Evolutionary conservation across 139 green algal genomes (phyloP).

Genomic region (Tetradesmus obliquus): DNA sequence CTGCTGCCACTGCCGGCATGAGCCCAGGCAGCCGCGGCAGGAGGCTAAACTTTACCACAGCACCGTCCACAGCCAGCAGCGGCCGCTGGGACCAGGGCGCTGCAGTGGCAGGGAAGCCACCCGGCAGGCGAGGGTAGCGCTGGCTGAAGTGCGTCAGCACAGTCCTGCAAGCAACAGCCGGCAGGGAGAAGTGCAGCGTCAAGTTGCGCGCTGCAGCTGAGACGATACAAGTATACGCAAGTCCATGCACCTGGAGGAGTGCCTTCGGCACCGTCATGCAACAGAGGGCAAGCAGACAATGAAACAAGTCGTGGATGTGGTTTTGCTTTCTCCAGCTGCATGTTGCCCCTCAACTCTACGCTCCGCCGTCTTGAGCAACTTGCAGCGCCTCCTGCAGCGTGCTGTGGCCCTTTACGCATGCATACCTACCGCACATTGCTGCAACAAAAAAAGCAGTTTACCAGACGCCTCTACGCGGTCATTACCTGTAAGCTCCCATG

Average conservation of each 20-base stretch:
- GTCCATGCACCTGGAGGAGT: too few species aligned
- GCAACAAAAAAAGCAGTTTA: too few species aligned
- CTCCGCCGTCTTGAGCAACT: slow-evolving; percentile 64
- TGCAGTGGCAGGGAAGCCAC: slow-evolving; percentile 46
- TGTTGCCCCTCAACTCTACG: slow-evolving; percentile 46
- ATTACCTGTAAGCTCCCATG: slow-evolving; percentile 69
- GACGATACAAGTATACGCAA: too few species aligned
- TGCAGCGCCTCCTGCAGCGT: slow-evolving; percentile 79
- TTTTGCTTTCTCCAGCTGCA: too few species aligned
- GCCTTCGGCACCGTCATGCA: too few species aligned
- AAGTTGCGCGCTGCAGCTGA: too few species aligned
- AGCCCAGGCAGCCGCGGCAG: slow-evolving; percentile 58
- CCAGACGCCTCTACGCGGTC: too few species aligned
- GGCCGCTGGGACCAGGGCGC: slow-evolving; percentile 13
- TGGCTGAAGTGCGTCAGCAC: slow-evolving; percentile 99
- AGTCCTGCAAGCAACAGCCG: slow-evolving; percentile 58
- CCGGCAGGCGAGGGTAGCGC: slow-evolving; percentile 90
- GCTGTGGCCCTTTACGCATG: slow-evolving; percentile 82
- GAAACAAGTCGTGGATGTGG: too few species aligned
- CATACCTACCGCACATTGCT: slow-evolving; percentile 56
- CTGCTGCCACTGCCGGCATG: slow-evolving; percentile 47
- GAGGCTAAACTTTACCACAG: slow-evolving; percentile 55
- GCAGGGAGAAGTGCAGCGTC: too few species aligned
- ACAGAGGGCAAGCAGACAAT: too few species aligned
- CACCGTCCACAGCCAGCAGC: slow-evolving; percentile 62